Evolutionary conservation across 306 rosid genomes (phyloP), one percentile per base, ranked within the genome.

Genomic region (Pterocarpus santalinus): DNA sequence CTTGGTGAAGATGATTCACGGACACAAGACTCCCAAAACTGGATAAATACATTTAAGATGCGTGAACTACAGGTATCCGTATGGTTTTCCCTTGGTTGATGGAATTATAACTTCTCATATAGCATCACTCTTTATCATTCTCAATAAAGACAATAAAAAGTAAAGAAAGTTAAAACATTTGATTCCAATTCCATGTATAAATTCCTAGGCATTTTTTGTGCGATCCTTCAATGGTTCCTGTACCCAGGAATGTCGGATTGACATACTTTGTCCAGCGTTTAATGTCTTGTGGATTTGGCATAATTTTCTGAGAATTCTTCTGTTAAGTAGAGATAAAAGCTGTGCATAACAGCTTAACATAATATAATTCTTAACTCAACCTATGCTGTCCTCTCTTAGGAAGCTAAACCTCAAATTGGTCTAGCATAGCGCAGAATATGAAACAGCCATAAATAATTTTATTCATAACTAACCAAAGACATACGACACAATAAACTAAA

Each of bases 41-140:
- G 98, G 98, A 90, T 94, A 92, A 87, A 94, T 73, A 89, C 90
- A 69, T 90, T 94, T 84, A 91, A 89, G 90, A 80, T 86, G 91
- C 92, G 97, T 55, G 98, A 94, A 77, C 80, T 86, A 63, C 97
- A 89, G 97, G 97, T 90, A 85, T 65, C 60, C 65, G 2, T 15
- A 64, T 1, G 62, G 41, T 77, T 52, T 35, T 34, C 67, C 46
- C 49, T 8, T 60, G 22, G 28, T 52, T 39, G 22, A 28, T 16
- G 12, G 7, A 68, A 11, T 71, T 62, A 71, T 15, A 17, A 5
- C 46, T 51, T 49, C 61, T 33, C 82, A 32, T 2, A 30, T 41
- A 56, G 51, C 22, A n/a, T 15, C 57, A 52, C 35, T 30, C 16
- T 47, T 34, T 14, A 12, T 22, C 58, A 36, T 70, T 46, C 46